Evolutionary conservation across 768 basidiomycete species (phyloP).

Genomic region (Gymnopilus dilepis): DNA sequence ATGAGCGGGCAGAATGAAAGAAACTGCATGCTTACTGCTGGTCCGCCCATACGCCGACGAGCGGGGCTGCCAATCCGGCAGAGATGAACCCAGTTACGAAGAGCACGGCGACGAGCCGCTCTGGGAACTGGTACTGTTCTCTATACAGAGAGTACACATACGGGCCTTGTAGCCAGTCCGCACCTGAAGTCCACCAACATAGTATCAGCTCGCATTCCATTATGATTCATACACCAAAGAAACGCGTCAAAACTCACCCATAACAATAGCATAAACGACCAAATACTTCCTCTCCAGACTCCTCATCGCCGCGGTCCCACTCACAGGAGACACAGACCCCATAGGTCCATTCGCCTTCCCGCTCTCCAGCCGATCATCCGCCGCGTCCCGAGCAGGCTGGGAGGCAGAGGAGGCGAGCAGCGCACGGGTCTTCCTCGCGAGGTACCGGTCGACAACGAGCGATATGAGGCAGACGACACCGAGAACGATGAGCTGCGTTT

Average conservation of each 20-base stretch:
- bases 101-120: slow-evolving; percentile 67
- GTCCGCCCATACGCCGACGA: slow-evolving; percentile 81
- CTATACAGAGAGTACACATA: slow-evolving; percentile 78
- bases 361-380: slow-evolving; percentile 28
- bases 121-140: slow-evolving; percentile 68
- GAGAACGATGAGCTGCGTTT: slow-evolving; percentile 30
- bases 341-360: slow-evolving; percentile 18
- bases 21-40: slow-evolving; percentile 55
- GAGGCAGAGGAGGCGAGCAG: neutral
- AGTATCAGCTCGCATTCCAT: neutral
- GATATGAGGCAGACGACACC: slow-evolving; percentile 27
- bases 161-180: slow-evolving; percentile 83
- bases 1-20: neutral
- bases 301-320: slow-evolving; percentile 1
- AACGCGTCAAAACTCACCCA: slow-evolving; percentile 53
- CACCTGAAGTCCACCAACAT: slow-evolving; percentile 44
- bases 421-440: neutral
- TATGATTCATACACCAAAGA: neutral
- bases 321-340: neutral
- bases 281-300: slow-evolving; percentile 54
- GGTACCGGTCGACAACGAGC: neutral
- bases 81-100: slow-evolving; percentile 82
- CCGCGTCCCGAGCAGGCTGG: slow-evolving; percentile 5
- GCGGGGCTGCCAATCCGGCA: slow-evolving; percentile 69
- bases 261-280: slow-evolving; percentile 72